phyloP scores from a whole-genome alignment of 192 early-diverging fungal genomes.

The Coemansia sp. region DNA sequence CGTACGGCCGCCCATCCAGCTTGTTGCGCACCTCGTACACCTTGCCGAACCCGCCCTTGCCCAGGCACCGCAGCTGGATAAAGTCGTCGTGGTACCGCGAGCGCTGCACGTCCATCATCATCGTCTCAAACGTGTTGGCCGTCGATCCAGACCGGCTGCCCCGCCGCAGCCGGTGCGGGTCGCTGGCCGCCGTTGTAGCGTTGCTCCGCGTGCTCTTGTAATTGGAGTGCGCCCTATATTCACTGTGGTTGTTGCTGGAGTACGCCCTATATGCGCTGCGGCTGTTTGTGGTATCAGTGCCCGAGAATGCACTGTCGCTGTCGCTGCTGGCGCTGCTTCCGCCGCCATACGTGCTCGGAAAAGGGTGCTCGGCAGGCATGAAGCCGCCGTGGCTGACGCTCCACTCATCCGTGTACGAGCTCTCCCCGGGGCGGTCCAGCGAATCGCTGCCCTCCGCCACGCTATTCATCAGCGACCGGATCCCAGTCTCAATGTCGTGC shows the following conservation, averaged over 20 bases:
- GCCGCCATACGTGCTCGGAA: background rate
- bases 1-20: conserved; percentile 88
- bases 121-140: conserved; percentile 23
- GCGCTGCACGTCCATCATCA: conserved; percentile 46
- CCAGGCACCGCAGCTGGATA: conserved; percentile 72
- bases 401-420: conserved; percentile 17
- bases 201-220: background rate
- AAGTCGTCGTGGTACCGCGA: conserved; percentile 83
- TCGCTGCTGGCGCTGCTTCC: background rate
- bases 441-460: conserved; percentile 25
- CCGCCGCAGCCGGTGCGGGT: background rate
- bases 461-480: conserved; percentile 33
- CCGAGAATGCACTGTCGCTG: background rate
- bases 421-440: background rate
- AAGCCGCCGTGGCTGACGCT: conserved; percentile 1
- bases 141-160: background rate
- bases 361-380: background rate
- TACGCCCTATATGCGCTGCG: background rate
- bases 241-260: background rate
- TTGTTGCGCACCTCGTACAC: conserved; percentile 82
- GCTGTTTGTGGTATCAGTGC: background rate
- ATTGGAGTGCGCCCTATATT: background rate
- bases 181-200: conserved; percentile 1
- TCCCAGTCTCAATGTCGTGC: conserved; percentile 46
- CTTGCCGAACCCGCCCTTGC: conserved; percentile 90